Base-by-base conservation (phyloP, 352 stramenopile species). In the Elongisporangium undulatum region DNA sequence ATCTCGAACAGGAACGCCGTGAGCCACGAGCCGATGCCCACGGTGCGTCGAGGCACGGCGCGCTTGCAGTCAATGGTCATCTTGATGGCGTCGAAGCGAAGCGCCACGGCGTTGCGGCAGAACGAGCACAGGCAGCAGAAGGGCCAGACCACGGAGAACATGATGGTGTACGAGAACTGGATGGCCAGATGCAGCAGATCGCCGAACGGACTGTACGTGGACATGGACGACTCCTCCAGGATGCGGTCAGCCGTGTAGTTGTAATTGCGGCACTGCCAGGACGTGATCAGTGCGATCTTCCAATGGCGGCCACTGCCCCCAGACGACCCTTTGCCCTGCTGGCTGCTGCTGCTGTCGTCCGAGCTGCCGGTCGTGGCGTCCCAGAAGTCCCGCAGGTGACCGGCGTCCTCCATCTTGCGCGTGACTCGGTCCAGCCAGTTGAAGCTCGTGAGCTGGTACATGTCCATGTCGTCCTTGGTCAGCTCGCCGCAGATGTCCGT, bases 1-100 rank as follows among this genome's bases (percentile, higher is more conserved):
- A 83, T 77, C 69, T 87, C 77, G 51, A 87, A 83, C 19, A 82
- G 59, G 53, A 87, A 76, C 17, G 75, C 77, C 17, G 68, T 64
- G 51, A 79, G 64, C 77, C 77, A 87, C 0, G 77, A 50, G 3
- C 77, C 77, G 21, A 87, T 84, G 23, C 75, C 77, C n/a, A 87
- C 71, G 2, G 75, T 77, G 21, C 75, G 71, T 0, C 74, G 65
- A 20, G 77, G 77, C 49, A 87, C 72, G 0, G 75, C 64, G 0
- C 75, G 72, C 60, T 87, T 87, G 63, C 75, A 87, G 63, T 87
- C 77, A 53, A 87, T 84, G 3, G 72, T 76, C 75, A 87, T 85
- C 59, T 77, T 75, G 66, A 87, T 84, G 13, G 71, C 71, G 62
- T 87, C 77, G 48, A 87, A 87, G 49, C 75, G 72, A 45, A 82